phyloP scores from a whole-genome alignment of 495 filamentous ascomycete genomes.

The Terfezia boudieri region DNA sequence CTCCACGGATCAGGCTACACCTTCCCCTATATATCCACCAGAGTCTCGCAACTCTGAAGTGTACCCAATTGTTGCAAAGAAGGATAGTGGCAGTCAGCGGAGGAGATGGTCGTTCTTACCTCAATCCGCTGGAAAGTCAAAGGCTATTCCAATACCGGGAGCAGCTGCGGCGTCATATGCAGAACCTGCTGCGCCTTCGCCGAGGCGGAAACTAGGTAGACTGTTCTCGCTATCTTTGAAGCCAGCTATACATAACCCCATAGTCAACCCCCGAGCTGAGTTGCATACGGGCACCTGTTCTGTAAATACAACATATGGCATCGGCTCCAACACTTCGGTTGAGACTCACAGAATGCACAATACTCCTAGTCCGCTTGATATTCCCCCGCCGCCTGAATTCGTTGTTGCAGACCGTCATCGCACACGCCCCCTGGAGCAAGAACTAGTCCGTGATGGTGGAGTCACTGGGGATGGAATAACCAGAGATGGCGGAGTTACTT shows the following conservation, averaged over 20 bases:
- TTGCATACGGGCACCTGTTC: no score
- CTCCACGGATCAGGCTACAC: neutral
- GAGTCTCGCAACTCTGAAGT: neutral
- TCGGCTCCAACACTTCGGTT: no score
- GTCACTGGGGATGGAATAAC: neutral
- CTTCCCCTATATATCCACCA: neutral
- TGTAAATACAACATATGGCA: no score
- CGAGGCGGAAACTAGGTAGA: neutral
- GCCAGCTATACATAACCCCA: no score
- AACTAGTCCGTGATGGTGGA: neutral
- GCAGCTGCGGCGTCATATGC: no score
- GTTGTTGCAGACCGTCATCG: neutral
- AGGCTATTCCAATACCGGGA: no score
- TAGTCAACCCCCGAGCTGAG: no score
- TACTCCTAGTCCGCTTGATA: neutral
- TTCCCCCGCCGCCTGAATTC: neutral
- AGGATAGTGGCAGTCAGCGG: neutral
- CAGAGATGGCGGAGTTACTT: neutral
- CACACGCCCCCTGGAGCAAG: neutral
- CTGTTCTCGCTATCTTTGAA: neutral
- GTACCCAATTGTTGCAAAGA: neutral
- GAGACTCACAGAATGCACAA: no score
- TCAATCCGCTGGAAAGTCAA: neutral
- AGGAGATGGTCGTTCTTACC: neutral
- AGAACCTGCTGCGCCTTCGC: no score